Base-by-base conservation (phyloP, 2,329 filamentous ascomycete species). In the Ascochyta fabae region DNA sequence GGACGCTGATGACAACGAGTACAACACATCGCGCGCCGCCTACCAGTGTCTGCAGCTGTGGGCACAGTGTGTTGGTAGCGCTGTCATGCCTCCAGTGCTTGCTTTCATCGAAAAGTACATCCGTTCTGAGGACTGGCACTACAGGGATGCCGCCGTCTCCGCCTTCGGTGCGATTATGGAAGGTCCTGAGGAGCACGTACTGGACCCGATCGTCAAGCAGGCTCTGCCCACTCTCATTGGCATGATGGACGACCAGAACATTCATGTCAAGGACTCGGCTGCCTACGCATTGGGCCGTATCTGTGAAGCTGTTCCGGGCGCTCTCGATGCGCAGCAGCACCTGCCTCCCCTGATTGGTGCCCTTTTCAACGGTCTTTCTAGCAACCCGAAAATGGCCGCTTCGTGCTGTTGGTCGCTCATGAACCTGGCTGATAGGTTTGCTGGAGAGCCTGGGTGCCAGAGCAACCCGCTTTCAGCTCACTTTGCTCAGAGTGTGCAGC, bases 401-500 rank as follows among this genome's bases (percentile, higher is more conserved):
- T 99, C 95, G 27, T 98, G 95, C 86, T 99, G 95, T 81, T 97
- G 96, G 95, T 93, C 95, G 29, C 81, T 99, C 65, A 98, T 99
- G 91, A 99, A 98, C 79, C 81, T 99, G 73, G 94, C 95, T 10
- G 95, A 99, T 74, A 89, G 93, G 59, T 99, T 98, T 74, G 91
- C 92, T 27, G 92, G 92, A 54, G 93, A 97, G 51, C 84, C 88
- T 52, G 91, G 91, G 45, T 89, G 88, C 58, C 82, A 88, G 68
- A 83, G 83, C 44, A 99, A 98, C 79, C 85, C 92, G 39, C 83
- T 99, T 45, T 96, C 93, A 2, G 87, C 88, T 60, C 92, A 97
- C 79, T 99, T 99, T 81, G 89, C 96, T 78, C 86, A 93, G 69
- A 96, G 93, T 73, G 89, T 98, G 56, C 87, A 87, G 70, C 92